Evolutionary conservation across 2,329 filamentous ascomycete genomes (phyloP), one percentile per base, ranked within the genome.

Genomic region (Cladosporium halotolerans): DNA sequence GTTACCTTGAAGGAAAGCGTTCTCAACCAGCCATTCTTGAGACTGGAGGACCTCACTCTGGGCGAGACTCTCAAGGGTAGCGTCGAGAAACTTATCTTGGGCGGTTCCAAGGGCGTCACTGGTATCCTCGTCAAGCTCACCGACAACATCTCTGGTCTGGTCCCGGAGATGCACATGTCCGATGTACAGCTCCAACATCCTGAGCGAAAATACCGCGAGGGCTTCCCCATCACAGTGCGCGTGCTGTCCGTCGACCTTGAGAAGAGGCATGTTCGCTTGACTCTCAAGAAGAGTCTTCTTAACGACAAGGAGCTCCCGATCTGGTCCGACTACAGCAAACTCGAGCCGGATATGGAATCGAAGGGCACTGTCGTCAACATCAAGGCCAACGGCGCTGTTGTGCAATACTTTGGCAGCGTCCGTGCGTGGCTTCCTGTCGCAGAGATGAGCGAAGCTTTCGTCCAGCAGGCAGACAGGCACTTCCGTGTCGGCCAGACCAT

Each of bases 381-480:
- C 9, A 77, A 89, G 53, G 72, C 80, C 3, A 82, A 83, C 50
- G 93, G 93, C 55, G 93, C 93, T 9, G 82, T 92, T 14, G 86
- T 99, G 50, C 89, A 95, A 66, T 99, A 97, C 71, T 99, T 95
- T 64, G 89, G 89, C 14, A 73, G 78, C 8, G 77, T 99, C 16
- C 82, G 83, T 59, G 95, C 87, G 8, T 99, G 95, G 74, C 78
- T 99, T 52, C 93, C 93, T 2, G 85, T 95, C 0, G 88, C 88
- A 1, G 92, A 99, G 71, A 99, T 99, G 93, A 97, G 93, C 68
- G 93, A 99, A 68, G 90, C 91, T 9, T 96, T 86, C 66, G 96
- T 99, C 64, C 82, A 86, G 60, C 88, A 96, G 64, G 90, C 93
- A 4, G 82, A 81, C 43, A 84, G 95, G 64, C 91, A 97, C 71